A percentile compares a stretch with the other conserved stretches of the same genome.
Evolutionary conservation across 257 asterid species (phyloP).

Genomic region (Paraleonurus japonicus): DNA sequence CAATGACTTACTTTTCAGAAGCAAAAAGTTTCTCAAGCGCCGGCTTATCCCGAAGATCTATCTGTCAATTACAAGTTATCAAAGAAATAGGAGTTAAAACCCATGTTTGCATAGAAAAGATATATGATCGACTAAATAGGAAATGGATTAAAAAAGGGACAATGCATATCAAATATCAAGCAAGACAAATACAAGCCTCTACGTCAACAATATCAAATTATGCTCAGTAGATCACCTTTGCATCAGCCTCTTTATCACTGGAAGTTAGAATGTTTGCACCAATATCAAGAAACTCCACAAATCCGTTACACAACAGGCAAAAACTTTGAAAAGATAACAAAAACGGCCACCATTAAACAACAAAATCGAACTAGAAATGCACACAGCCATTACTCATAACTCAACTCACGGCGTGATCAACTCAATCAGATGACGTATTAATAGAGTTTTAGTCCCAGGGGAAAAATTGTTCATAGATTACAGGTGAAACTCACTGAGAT

Average conservation of each 20-base stretch:
- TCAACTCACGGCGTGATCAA: neutral
- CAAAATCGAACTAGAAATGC: neutral
- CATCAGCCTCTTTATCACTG: neutral
- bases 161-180: neutral
- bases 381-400: neutral
- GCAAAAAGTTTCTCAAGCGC: constrained; percentile 76
- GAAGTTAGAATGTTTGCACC: neutral
- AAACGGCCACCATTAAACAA: neutral
- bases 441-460: neutral
- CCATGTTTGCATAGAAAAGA: neutral
- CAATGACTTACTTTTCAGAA: constrained; percentile 74
- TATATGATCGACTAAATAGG: neutral
- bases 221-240: constrained; percentile 8
- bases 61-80: constrained; percentile 37
- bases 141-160: neutral
- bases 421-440: neutral
- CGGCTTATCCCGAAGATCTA: constrained; percentile 80
- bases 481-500: neutral
- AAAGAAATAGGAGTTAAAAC: constrained; percentile 5
- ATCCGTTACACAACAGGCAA: neutral
- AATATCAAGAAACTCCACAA: neutral
- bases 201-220: constrained; percentile 2
- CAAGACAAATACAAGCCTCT: constrained; percentile 1
- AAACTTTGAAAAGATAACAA: neutral
- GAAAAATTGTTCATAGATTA: neutral